Evolutionary conservation across 2,329 filamentous ascomycete genomes (phyloP).

Genomic region (Aspergillus sojae): DNA sequence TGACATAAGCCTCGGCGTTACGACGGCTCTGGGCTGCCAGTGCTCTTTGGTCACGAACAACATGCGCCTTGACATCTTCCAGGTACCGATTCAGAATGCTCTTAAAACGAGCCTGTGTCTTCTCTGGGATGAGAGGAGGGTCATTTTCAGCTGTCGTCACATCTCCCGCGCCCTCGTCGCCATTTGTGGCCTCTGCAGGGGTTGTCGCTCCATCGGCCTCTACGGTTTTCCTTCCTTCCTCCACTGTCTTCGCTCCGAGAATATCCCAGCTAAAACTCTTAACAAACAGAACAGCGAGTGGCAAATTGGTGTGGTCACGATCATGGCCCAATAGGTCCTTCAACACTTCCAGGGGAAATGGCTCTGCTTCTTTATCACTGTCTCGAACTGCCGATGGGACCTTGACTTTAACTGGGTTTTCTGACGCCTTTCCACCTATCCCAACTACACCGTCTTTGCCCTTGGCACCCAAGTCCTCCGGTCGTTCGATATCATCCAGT

Average conservation of each 20-base stretch:
- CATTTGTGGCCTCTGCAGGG: slow-evolving; percentile 45
- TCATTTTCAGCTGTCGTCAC: slow-evolving; percentile 59
- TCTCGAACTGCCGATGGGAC: slow-evolving; percentile 58
- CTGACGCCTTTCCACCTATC: slow-evolving; percentile 53
- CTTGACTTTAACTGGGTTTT: slow-evolving; percentile 65
- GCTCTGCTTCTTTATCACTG: slow-evolving; percentile 73
- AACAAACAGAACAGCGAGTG: slow-evolving; percentile 90
- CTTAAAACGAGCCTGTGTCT: slow-evolving; percentile 81
- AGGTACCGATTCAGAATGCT: slow-evolving; percentile 87
- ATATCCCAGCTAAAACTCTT: slow-evolving; percentile 97
- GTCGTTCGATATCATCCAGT: slow-evolving; percentile 68
- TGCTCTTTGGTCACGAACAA: slow-evolving; percentile 88
- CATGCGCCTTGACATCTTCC: slow-evolving; percentile 86
- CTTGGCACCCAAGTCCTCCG: slow-evolving; percentile 61
- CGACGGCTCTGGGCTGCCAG: slow-evolving; percentile 84
- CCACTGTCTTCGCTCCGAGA: slow-evolving; percentile 72
- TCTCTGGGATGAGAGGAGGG: slow-evolving; percentile 71
- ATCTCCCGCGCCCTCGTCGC: slow-evolving; percentile 50
- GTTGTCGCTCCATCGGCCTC: slow-evolving; percentile 75
- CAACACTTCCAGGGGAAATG: slow-evolving; percentile 94
- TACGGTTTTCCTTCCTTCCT: slow-evolving; percentile 80
- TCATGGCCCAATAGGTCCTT: slow-evolving; percentile 96
- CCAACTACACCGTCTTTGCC: slow-evolving; percentile 54
- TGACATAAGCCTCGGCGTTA: slow-evolving; percentile 97
- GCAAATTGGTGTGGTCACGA: slow-evolving; percentile 86